A percentile compares a stretch with the other conserved stretches of the same genome.
Evolutionary conservation across 176 grass and related monocot species (phyloP).

Genomic region (Oryza nivara): DNA sequence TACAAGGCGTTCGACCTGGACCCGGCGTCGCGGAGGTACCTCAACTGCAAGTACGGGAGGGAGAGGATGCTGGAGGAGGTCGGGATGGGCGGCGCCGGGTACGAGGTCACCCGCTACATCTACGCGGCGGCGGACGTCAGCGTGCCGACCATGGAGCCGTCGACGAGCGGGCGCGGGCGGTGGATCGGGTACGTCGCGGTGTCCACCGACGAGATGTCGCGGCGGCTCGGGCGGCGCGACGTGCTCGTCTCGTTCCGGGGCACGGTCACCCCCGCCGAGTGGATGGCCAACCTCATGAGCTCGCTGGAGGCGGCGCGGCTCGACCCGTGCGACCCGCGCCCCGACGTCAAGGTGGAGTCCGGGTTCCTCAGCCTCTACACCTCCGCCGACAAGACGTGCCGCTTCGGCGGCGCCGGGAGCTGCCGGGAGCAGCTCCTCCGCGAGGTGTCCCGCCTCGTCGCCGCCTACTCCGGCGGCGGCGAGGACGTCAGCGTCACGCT

Average conservation of each 20-base stretch:
- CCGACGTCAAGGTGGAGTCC: constrained; percentile 77
- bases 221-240: constrained; percentile 62
- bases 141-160: constrained; percentile 46
- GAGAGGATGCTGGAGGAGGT: constrained; percentile 55
- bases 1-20: constrained; percentile 77
- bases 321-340: constrained; percentile 59
- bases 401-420: constrained; percentile 67
- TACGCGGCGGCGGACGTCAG: constrained; percentile 67
- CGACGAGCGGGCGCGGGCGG: constrained; percentile 46
- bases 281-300: constrained; percentile 90
- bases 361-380: constrained; percentile 92
- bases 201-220: constrained; percentile 57
- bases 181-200: constrained; percentile 83
- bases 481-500: constrained; percentile 74
- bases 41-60: constrained; percentile 66
- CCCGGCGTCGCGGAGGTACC: constrained; percentile 53
- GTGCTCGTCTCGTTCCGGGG: constrained; percentile 81
- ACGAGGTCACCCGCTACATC: constrained; percentile 68
- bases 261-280: constrained; percentile 73
- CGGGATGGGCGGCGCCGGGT: constrained; percentile 54
- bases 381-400: constrained; percentile 66
- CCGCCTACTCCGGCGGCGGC: neutral
- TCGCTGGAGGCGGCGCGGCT: constrained; percentile 66
- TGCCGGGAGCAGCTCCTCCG: constrained; percentile 87
- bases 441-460: constrained; percentile 63